Percentiles rank a stretch among this genome's conserved stretches.
These are phyloP conservation scores for Linum trigynum DNA, from an alignment of 345 rosid genomes.

Conservation along the genomic window DNA sequence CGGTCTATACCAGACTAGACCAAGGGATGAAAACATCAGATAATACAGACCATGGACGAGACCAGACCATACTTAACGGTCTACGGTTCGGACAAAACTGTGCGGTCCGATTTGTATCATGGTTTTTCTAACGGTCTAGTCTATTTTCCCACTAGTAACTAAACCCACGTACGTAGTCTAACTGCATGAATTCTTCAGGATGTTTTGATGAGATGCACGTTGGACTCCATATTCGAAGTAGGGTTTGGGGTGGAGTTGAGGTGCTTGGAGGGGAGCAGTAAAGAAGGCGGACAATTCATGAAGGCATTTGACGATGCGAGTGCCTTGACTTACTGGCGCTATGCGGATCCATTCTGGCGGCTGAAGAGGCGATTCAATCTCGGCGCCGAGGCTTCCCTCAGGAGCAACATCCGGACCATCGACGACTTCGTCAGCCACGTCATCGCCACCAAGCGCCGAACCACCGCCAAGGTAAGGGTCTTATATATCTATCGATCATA, in stretches of 20 bases:
- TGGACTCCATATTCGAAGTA: slow-evolving; percentile 75
- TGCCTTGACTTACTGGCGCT: slow-evolving; percentile 42
- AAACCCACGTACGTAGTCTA: too few relatives aligned
- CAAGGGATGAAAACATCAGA: too few relatives aligned
- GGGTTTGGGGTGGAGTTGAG: slow-evolving; percentile 65
- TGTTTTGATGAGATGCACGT: slow-evolving; percentile 48
- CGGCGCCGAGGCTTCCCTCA: slow-evolving; percentile 45
- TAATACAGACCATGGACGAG: too few relatives aligned
- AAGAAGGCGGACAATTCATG: slow-evolving; percentile 41
- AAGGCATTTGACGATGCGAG: slow-evolving; percentile 63
- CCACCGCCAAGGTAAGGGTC: slow-evolving; percentile 14
- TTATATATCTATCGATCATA: slow-evolving; percentile 27
- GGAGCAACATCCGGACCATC: slow-evolving; percentile 34
- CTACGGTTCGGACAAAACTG: too few relatives aligned
- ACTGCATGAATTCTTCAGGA: slow-evolving; percentile 27
- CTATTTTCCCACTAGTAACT: too few relatives aligned
- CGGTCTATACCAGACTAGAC: too few relatives aligned
- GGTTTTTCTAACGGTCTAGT: too few relatives aligned
- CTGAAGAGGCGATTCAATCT: slow-evolving; percentile 44
- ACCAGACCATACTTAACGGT: too few relatives aligned
- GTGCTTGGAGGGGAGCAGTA: slow-evolving; percentile 47
- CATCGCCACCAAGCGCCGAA: slow-evolving; percentile 38
- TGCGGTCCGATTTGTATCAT: too few relatives aligned
- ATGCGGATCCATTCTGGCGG: slow-evolving; percentile 61
- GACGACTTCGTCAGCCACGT: slow-evolving; percentile 42